A percentile compares a stretch with the other conserved stretches of the same genome.
Evolutionary conservation across 2,329 filamentous ascomycete species (phyloP).

Genomic region (Ophiostoma sp.): DNA sequence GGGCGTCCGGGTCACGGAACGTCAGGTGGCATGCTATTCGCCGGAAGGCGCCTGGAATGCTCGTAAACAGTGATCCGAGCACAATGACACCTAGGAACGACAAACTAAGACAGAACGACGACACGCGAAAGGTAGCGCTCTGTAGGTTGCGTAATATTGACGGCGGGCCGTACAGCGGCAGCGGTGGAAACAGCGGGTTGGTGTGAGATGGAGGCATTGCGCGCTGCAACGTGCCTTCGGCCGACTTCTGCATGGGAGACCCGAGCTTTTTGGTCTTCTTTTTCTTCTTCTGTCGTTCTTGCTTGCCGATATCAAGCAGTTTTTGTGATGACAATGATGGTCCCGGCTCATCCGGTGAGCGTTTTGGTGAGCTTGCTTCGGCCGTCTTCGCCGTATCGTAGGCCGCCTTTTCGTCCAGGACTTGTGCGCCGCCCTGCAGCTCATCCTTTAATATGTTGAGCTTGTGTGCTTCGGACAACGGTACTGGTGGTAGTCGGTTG

Average conservation of each 20-base stretch:
- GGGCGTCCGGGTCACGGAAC: constrained; percentile 59
- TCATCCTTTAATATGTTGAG: constrained; percentile 64
- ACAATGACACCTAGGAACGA: constrained; percentile 76
- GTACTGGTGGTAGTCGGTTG: constrained; percentile 66
- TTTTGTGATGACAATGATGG: background rate
- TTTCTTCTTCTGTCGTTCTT: background rate
- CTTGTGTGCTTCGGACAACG: constrained; percentile 67
- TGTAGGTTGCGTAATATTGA: constrained; percentile 65
- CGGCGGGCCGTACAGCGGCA: constrained; percentile 79
- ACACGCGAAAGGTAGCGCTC: constrained; percentile 62
- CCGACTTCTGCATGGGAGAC: constrained; percentile 35
- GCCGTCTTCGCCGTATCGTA: background rate
- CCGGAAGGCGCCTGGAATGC: constrained; percentile 54
- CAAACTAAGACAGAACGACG: constrained; percentile 75
- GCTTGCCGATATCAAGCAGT: background rate
- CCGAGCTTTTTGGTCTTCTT: constrained; percentile 38
- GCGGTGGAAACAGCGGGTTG: constrained; percentile 78
- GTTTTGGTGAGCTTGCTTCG: background rate
- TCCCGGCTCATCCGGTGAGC: background rate
- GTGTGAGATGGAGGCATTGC: constrained; percentile 66
- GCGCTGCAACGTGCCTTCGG: constrained; percentile 46
- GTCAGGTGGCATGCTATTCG: constrained; percentile 56
- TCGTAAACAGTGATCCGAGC: constrained; percentile 69
- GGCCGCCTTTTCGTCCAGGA: constrained; percentile 17
- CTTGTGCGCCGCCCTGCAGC: constrained; percentile 35